These are phyloP conservation scores for Bryoglossum gracile DNA, from an alignment of 495 filamentous ascomycete species.

Conservation along the genomic window DNA sequence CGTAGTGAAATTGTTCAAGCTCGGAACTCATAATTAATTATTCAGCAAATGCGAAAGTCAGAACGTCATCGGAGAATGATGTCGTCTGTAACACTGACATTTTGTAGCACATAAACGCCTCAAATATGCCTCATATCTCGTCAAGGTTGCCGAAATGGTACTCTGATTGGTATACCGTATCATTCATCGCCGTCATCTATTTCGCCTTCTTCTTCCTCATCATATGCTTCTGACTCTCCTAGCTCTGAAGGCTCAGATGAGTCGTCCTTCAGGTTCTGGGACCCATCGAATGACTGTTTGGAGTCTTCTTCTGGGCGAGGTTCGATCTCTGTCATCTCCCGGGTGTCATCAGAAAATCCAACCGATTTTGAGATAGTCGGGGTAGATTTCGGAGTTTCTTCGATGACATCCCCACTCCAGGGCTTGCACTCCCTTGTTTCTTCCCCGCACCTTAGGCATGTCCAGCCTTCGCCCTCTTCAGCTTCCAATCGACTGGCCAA, in stretches of 20 bases:
- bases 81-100: too few relatives aligned
- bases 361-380: conserved; percentile 52
- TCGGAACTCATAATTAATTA: too few relatives aligned
- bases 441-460: conserved; percentile 86
- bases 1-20: too few relatives aligned
- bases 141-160: too few relatives aligned
- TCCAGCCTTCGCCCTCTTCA: conserved; percentile 94
- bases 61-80: too few relatives aligned
- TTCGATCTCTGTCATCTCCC: conserved; percentile 16
- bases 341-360: conserved; percentile 50
- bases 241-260: conserved; percentile 8
- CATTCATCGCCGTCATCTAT: conserved; percentile 17
- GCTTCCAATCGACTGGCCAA: conserved; percentile 81
- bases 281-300: background rate
- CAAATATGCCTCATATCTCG: background rate
- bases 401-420: conserved; percentile 83
- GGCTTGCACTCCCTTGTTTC: conserved; percentile 82
- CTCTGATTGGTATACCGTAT: too few relatives aligned
- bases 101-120: background rate
- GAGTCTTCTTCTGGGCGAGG: conserved; percentile 16
- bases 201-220: conserved; percentile 20
- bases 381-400: conserved; percentile 42
- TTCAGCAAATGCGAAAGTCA: too few relatives aligned
- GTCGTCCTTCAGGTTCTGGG: background rate
- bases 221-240: conserved; percentile 20